phyloP scores from a whole-genome alignment of 75 land plant species.

The Selaginella tamariscina region DNA sequence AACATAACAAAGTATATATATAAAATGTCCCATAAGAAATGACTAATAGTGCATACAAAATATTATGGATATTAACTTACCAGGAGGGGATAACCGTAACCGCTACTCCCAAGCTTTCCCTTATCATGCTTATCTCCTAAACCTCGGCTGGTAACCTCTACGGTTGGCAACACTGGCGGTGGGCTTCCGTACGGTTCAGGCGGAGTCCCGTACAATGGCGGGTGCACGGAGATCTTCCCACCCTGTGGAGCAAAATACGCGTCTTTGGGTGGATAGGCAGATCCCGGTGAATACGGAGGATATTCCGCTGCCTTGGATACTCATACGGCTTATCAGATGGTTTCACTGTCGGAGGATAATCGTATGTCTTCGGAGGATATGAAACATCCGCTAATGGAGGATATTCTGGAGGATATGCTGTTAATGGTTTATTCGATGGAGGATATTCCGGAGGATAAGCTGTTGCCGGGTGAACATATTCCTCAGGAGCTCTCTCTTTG shows the following conservation, averaged over 20 bases:
- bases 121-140: not conserved
- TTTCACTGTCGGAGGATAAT: too few relatives aligned
- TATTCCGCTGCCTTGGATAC: too few relatives aligned
- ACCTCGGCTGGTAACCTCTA: not conserved
- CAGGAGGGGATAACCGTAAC: not conserved
- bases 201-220: not conserved
- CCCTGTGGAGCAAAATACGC: not conserved
- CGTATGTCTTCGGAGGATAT: not conserved
- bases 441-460: not conserved
- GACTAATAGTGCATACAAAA: too few relatives aligned
- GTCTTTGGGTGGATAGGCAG: too few relatives aligned
- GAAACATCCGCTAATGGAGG: not conserved
- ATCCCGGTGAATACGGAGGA: too few relatives aligned
- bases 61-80: not conserved
- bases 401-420: not conserved
- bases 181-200: not conserved
- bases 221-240: not conserved
- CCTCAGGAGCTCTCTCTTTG: not conserved
- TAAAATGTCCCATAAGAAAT: too few relatives aligned
- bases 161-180: not conserved
- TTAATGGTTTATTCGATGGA: too few relatives aligned
- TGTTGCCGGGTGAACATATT: not conserved
- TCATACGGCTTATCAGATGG: too few relatives aligned
- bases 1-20: too few relatives aligned
- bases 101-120: not conserved